Evolutionary conservation across 495 filamentous ascomycete genomes (phyloP), one percentile per base, ranked within the genome.

Genomic region (Trypethelium eluteriae): DNA sequence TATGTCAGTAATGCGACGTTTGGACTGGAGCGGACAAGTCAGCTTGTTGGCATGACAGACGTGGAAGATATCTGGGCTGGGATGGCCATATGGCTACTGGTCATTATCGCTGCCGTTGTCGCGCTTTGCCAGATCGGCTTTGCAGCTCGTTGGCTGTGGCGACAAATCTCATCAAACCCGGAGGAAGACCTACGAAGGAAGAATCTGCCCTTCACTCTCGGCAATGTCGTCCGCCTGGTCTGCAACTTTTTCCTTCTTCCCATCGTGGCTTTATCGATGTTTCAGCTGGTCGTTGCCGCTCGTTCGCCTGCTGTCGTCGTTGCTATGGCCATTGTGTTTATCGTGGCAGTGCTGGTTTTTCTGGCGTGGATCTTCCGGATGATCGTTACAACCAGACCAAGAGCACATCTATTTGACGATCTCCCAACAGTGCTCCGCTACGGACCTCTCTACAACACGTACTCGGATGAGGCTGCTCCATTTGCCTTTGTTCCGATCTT

Each of bases 371-470:
- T 93, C 1, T 82, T 93, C 46, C 86, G 86, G 71, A 79, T 93
- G 44, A 92, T 97, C 71, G 84, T 86, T 38, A 86, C 81, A 34
- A 92, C 91, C 2, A 86, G 90, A 67, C 94, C 94, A 0, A 87
- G 89, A 53, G 86, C 91, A 14, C 87, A 88, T 69, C 83, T 98
- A 32, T 98, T 96, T 73, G 94, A 98, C 74, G 91, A 97, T 75
- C 83, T 98, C 59, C 84, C 90, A 9, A 96, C 91, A 0, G 88
- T 97, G 10, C 82, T 98, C 12, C 81, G 91, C 1, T 98, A 96
- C 72, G 94, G 94, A 3, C 91, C 94, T 2, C 81, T 98, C n/a
- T 98, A 98, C 79, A 98, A 98, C 76, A 98, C 95, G 2, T 96
- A 93, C 74, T 87, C 84, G 18, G 92, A 93, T 39, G 93, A 95